Evolutionary conservation across 164 flowering plant species (phyloP).

Genomic region (Vitis rupestris): DNA sequence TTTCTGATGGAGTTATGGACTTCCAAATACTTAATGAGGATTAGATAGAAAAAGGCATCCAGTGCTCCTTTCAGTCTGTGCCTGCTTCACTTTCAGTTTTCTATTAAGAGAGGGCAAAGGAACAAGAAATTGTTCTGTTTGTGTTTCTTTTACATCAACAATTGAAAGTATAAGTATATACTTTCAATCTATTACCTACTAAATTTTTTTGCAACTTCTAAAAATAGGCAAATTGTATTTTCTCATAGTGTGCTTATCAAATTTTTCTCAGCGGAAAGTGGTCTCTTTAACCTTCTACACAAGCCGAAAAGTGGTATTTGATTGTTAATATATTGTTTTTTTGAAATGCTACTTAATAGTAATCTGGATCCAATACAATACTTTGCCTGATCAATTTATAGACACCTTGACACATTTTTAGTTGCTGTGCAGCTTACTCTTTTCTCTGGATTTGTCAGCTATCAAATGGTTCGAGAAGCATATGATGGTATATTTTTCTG

Average conservation of each 20-base stretch:
- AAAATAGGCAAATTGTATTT: too few species aligned
- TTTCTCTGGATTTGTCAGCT: slow-evolving; percentile 98
- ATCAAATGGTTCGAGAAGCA: slow-evolving; percentile 99
- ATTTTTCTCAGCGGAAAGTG: background rate
- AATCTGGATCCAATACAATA: too few species aligned
- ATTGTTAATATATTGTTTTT: too few species aligned
- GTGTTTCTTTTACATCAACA: background rate
- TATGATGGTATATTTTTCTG: slow-evolving; percentile 64
- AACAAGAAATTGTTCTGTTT: background rate
- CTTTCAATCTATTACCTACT: too few species aligned
- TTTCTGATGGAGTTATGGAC: background rate
- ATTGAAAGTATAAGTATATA: background rate
- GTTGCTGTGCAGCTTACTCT: slow-evolving; percentile 76
- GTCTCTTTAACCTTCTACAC: too few species aligned
- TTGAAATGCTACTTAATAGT: too few species aligned
- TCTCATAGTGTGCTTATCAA: background rate
- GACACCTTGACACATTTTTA: slow-evolving; percentile 9
- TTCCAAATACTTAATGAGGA: background rate
- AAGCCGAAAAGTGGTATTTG: too few species aligned
- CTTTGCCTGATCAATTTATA: background rate
- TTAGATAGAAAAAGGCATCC: background rate
- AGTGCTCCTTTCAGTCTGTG: background rate
- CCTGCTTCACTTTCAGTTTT: background rate
- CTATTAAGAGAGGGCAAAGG: background rate
- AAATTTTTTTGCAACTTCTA: too few species aligned